Conservation (phyloP, 106 monocot species). For the Dioscorea zingiberensis region DNA sequence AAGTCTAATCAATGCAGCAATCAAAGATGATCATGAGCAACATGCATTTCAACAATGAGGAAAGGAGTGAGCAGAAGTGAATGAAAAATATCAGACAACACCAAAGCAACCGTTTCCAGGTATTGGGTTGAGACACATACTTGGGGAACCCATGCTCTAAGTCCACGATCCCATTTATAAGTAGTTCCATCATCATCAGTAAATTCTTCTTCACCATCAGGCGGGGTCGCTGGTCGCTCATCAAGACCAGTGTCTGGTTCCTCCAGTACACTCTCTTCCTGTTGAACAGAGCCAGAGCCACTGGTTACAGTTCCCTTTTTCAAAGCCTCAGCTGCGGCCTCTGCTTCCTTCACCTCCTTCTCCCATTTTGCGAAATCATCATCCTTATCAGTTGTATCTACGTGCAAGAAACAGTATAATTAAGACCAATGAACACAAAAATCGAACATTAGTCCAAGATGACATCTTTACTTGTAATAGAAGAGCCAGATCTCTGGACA, state of each 20-base stretch:
- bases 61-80: no score
- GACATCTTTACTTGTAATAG: constrained; percentile 24
- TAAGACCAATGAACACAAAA: no score
- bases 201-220: constrained; percentile 93
- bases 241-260: constrained; percentile 26
- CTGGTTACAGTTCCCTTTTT: constrained; percentile 18
- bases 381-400: constrained; percentile 17
- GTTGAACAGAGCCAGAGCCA: constrained; percentile 4
- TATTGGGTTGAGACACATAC: constrained; percentile 27
- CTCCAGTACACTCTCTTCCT: constrained; percentile 13
- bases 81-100: no score
- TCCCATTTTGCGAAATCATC: constrained; percentile 64
- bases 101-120: not conserved
- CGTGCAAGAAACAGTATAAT: not conserved
- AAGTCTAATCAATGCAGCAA: no score
- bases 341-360: constrained; percentile 44
- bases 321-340: constrained; percentile 23
- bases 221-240: constrained; percentile 75
- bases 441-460: not conserved
- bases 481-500: constrained; percentile 8
- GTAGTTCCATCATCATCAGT: constrained; percentile 94
- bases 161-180: constrained; percentile 86
- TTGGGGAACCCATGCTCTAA: constrained; percentile 94
- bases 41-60: no score
- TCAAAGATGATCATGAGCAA: no score